phyloP scores from a whole-genome alignment of 2,329 filamentous ascomycete genomes.

The Microsporum ferrugineum region DNA sequence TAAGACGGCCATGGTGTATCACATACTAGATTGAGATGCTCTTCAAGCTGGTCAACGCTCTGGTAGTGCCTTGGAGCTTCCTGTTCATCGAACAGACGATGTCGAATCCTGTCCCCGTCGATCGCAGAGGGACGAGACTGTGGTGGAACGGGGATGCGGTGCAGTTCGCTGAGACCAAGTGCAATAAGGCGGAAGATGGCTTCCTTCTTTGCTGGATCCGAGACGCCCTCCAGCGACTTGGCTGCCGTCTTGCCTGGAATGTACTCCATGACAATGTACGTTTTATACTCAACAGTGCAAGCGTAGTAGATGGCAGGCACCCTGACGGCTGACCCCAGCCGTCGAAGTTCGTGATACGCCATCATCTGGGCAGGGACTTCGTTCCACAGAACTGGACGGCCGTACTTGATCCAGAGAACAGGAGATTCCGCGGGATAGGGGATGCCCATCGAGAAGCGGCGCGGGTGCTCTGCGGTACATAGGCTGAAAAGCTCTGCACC shows the following conservation, averaged over 20 bases:
- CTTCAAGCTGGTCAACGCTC: constrained; percentile 13
- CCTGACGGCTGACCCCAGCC: neutral
- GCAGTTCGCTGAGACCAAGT: constrained; percentile 11
- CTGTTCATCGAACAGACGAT: constrained; percentile 9
- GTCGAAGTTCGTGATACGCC: constrained; percentile 6
- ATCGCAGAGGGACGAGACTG: constrained; percentile 7
- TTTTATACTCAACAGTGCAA: neutral
- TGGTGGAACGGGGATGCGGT: constrained; percentile 13
- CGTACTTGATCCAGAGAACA: constrained; percentile 7
- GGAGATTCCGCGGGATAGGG: neutral
- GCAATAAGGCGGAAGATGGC: constrained; percentile 11
- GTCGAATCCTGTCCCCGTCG: neutral
- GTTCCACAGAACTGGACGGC: neutral
- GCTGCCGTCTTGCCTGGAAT: constrained; percentile 7
- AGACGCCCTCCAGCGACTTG: neutral
- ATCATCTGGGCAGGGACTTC: constrained; percentile 4
- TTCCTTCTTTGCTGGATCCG: constrained; percentile 8
- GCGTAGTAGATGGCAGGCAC: constrained; percentile 7
- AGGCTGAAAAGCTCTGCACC: constrained; percentile 1
- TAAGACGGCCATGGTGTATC: neutral
- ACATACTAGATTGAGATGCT: constrained; percentile 15
- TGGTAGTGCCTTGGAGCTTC: constrained; percentile 13
- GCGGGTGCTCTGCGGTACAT: neutral
- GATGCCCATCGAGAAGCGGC: neutral
- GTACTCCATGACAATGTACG: constrained; percentile 10